phyloP scores from a whole-genome alignment of 2,329 filamentous ascomycete species.

The Bipolaris bicolor region DNA sequence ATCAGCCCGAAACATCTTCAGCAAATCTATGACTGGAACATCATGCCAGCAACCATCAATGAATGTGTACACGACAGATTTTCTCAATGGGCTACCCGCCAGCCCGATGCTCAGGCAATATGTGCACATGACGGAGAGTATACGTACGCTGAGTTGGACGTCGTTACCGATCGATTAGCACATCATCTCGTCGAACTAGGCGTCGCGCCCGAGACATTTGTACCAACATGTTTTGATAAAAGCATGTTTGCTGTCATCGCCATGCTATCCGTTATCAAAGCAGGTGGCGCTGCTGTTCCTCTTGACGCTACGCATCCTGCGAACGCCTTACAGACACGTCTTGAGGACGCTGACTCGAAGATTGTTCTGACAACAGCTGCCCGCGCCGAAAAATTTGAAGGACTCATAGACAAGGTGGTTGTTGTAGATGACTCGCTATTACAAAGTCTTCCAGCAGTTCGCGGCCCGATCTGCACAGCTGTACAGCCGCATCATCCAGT shows the following conservation, averaged over 20 bases:
- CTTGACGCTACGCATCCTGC: constrained; percentile 48
- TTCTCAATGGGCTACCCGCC: constrained; percentile 26
- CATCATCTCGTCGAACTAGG: constrained; percentile 40
- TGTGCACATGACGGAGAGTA: constrained; percentile 43
- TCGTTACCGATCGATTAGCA: constrained; percentile 33
- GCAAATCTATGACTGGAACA: constrained; percentile 40
- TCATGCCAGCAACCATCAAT: constrained; percentile 39
- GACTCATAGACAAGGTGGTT: constrained; percentile 50
- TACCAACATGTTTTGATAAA: constrained; percentile 51
- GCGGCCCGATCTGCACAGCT: constrained; percentile 23
- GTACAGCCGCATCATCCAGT: constrained; percentile 36
- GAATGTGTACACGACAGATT: constrained; percentile 43
- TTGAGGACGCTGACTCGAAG: constrained; percentile 49
- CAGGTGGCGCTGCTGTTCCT: constrained; percentile 44
- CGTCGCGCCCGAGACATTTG: constrained; percentile 40
- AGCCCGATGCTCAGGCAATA: constrained; percentile 40
- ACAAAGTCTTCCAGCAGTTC: constrained; percentile 36
- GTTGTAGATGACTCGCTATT: constrained; percentile 42
- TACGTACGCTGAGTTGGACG: constrained; percentile 41
- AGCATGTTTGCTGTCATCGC: constrained; percentile 45
- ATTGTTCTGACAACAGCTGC: constrained; percentile 50
- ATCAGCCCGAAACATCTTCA: constrained; percentile 48
- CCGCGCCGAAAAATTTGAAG: constrained; percentile 50
- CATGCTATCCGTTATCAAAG: constrained; percentile 49
- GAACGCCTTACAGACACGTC: constrained; percentile 46